Evolutionary conservation across 2,329 filamentous ascomycete species (phyloP).

Genomic region (Sordariomycetes sp.): DNA sequence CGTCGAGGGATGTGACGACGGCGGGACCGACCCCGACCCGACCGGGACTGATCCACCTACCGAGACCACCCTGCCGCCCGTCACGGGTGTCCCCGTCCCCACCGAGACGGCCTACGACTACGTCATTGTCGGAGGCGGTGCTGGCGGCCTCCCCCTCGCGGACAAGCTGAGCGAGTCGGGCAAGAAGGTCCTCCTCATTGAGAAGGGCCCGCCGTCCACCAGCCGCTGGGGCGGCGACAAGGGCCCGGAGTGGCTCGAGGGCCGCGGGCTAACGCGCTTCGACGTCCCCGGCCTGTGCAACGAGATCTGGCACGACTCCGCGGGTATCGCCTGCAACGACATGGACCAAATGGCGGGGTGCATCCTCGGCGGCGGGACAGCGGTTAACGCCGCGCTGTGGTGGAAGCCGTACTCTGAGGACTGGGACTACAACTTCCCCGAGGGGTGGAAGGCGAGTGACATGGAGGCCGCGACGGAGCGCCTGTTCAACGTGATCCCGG

Average conservation of each 20-base stretch:
- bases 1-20: conserved; percentile 17
- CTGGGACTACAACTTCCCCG: conserved; percentile 60
- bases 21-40: conserved; percentile 7
- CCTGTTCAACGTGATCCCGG: conserved; percentile 55
- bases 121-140: conserved; percentile 49
- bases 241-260: conserved; percentile 47
- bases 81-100: conserved; percentile 18
- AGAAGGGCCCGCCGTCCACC: conserved; percentile 46
- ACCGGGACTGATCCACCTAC: conserved; percentile 5
- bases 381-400: conserved; percentile 56
- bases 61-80: conserved; percentile 12
- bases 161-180: conserved; percentile 51
- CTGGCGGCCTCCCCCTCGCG: conserved; percentile 45
- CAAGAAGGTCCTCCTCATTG: conserved; percentile 49
- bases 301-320: conserved; percentile 51
- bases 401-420: conserved; percentile 52
- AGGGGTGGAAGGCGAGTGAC: conserved; percentile 55
- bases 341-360: conserved; percentile 61
- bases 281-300: conserved; percentile 60
- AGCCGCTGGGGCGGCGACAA: conserved; percentile 49
- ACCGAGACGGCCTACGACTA: conserved; percentile 38
- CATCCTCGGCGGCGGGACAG: conserved; percentile 52
- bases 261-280: conserved; percentile 52
- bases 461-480: conserved; percentile 43
- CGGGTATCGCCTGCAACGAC: conserved; percentile 52